Evolutionary conservation across 768 basidiomycete genomes (phyloP).

Genomic region (Phaffia tasmanica): DNA sequence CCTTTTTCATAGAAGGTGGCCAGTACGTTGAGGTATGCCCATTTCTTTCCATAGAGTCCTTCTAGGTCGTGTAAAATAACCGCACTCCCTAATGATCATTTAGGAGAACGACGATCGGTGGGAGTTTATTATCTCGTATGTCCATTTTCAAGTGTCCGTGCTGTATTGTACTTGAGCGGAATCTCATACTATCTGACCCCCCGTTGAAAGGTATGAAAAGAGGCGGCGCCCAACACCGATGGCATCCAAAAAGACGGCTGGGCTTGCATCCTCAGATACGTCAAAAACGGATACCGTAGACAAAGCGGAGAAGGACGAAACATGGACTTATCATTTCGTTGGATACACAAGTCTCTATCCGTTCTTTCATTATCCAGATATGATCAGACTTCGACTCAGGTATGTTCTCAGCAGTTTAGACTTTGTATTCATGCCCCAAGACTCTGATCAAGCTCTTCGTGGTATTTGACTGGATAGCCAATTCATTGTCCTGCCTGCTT

Average conservation of each 20-base stretch:
- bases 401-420: not conserved
- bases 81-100: conserved; percentile 15
- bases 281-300: conserved; percentile 19
- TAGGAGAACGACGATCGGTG: conserved; percentile 78
- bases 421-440: not conserved
- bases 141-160: conserved; percentile 23
- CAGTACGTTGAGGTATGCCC: conserved; percentile 63
- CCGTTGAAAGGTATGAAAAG: conserved; percentile 60
- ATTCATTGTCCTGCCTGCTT: conserved; percentile 84
- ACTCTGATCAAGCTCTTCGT: not conserved
- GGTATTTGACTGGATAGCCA: conserved; percentile 47
- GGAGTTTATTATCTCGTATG: conserved; percentile 83
- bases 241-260: not conserved
- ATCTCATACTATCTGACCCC: not conserved
- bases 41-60: not conserved
- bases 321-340: conserved; percentile 74
- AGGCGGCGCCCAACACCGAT: conserved; percentile 47
- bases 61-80: conserved; percentile 17
- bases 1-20: conserved; percentile 90
- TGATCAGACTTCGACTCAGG: conserved; percentile 54
- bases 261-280: conserved; percentile 28
- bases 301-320: conserved; percentile 30
- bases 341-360: conserved; percentile 91
- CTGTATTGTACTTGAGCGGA: not conserved
- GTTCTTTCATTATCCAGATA: conserved; percentile 92